A percentile compares a stretch with the other conserved stretches of the same genome.
These are phyloP conservation scores for Clitopilus hobsonii DNA, from an alignment of 768 basidiomycete genomes.

Conservation along the genomic window DNA sequence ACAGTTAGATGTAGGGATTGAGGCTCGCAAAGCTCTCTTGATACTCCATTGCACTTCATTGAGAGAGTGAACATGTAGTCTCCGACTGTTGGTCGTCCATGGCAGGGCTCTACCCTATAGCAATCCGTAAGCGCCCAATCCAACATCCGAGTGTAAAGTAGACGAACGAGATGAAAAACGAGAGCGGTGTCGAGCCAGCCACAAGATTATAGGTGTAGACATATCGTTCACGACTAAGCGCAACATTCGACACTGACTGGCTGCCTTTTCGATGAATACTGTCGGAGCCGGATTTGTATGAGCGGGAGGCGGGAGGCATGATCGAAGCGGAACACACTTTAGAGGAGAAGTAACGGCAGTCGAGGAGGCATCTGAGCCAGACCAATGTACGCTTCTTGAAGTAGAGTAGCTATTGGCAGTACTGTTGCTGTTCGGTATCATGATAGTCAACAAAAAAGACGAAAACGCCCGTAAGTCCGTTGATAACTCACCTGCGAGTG, in stretches of 20 bases:
- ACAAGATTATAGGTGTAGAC: constrained; percentile 49
- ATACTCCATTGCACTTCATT: constrained; percentile 49
- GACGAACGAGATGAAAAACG: constrained; percentile 51
- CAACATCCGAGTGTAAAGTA: not conserved
- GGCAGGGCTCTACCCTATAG: constrained; percentile 40
- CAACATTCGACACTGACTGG: constrained; percentile 9
- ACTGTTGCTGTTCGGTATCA: constrained; percentile 18
- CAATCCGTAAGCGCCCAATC: constrained; percentile 1
- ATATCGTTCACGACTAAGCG: constrained; percentile 35
- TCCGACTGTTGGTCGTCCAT: constrained; percentile 33
- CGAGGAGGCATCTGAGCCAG: constrained; percentile 10
- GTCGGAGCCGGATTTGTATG: not conserved
- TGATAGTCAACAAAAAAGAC: not conserved
- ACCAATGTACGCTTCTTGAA: constrained; percentile 20
- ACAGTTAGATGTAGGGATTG: constrained; percentile 39
- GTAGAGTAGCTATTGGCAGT: constrained; percentile 9
- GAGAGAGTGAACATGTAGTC: constrained; percentile 52
- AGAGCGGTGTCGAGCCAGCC: constrained; percentile 37
- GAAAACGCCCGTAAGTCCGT: not conserved
- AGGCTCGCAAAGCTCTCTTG: constrained; percentile 48
- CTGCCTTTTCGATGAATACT: constrained; percentile 4
- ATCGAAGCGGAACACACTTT: constrained; percentile 9
- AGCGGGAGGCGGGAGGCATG: not conserved
- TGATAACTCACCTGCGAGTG: constrained; percentile 29
- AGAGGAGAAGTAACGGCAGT: constrained; percentile 9